These are phyloP conservation scores for Candida caryicola DNA, from an alignment of 805 yeast genomes.

Conservation along the genomic window DNA sequence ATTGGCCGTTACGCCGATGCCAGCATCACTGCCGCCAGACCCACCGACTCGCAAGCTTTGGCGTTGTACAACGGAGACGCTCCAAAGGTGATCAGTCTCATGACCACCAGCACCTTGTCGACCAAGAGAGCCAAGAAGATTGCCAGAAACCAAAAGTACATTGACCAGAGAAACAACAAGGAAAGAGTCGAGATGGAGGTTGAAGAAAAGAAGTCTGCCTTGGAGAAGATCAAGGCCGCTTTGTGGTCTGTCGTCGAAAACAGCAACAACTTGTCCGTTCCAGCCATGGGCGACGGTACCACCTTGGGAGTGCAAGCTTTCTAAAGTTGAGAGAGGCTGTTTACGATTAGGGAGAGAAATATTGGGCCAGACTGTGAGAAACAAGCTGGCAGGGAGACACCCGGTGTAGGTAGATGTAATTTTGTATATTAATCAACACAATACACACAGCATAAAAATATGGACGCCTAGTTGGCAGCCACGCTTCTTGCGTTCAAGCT, in stretches of 20 bases:
- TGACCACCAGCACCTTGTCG: slow-evolving; percentile 64
- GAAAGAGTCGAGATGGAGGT: slow-evolving; percentile 49
- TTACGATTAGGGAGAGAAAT: not conserved
- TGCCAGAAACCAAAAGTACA: slow-evolving; percentile 74
- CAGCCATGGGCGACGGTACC: slow-evolving; percentile 68
- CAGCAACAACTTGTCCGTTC: slow-evolving; percentile 42
- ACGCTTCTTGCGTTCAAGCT: slow-evolving; percentile 29
- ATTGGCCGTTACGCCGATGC: slow-evolving; percentile 33
- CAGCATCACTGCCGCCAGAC: slow-evolving; percentile 34
- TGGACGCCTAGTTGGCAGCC: slow-evolving; percentile 5
- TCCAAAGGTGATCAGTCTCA: slow-evolving; percentile 25
- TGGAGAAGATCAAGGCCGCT: slow-evolving; percentile 57
- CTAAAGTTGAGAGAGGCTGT: slow-evolving; percentile 21
- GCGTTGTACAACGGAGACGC: slow-evolving; percentile 43
- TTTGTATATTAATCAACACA: not conserved
- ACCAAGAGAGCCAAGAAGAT: slow-evolving; percentile 77
- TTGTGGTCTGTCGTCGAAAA: slow-evolving; percentile 73
- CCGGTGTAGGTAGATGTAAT: not conserved
- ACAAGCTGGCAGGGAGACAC: not conserved
- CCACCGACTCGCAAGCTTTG: slow-evolving; percentile 37
- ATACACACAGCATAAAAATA: not conserved
- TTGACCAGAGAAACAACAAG: slow-evolving; percentile 47
- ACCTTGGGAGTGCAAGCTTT: slow-evolving; percentile 74
- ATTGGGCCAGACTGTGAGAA: not conserved
- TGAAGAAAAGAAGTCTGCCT: slow-evolving; percentile 25